These are phyloP conservation scores for Trypanosoma cruzi DNA, from an alignment of 208 protist genomes.

Conservation along the genomic window DNA sequence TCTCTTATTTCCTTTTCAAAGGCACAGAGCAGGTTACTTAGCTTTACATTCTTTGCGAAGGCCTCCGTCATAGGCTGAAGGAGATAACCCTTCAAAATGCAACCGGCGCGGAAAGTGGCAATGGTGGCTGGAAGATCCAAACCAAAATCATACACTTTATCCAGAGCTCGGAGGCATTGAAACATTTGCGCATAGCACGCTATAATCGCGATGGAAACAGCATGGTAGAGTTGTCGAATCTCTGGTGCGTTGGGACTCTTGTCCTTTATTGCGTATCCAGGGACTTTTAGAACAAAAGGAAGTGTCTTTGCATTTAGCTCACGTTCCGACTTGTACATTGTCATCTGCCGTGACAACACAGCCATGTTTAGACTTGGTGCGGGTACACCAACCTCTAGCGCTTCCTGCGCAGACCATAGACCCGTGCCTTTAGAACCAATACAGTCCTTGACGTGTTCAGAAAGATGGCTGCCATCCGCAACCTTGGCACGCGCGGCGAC, in stretches of 20 bases:
- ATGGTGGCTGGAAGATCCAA: slow-evolving; percentile 90
- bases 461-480: slow-evolving; percentile 75
- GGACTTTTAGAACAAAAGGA: slow-evolving; percentile 31
- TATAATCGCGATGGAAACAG: slow-evolving; percentile 82
- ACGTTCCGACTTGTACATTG: slow-evolving; percentile 93
- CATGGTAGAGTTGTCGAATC: slow-evolving; percentile 76
- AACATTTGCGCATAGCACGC: slow-evolving; percentile 94
- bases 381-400: slow-evolving; percentile 92
- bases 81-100: slow-evolving; percentile 91
- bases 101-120: slow-evolving; percentile 91
- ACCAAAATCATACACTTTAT: slow-evolving; percentile 89
- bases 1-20: slow-evolving; percentile 81
- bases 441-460: slow-evolving; percentile 96
- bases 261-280: slow-evolving; percentile 35
- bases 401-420: slow-evolving; percentile 95
- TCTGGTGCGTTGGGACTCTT: slow-evolving; percentile 62
- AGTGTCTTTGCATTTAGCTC: slow-evolving; percentile 61
- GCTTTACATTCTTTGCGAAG: slow-evolving; percentile 85
- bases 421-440: slow-evolving; percentile 98
- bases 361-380: slow-evolving; percentile 92
- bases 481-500: slow-evolving; percentile 95
- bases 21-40: slow-evolving; percentile 86
- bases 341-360: slow-evolving; percentile 94
- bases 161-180: slow-evolving; percentile 88
- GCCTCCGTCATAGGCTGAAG: slow-evolving; percentile 88